These are phyloP conservation scores for Skeletonema grethae DNA, from an alignment of 108 stramenopile genomes.

Conservation along the genomic window DNA sequence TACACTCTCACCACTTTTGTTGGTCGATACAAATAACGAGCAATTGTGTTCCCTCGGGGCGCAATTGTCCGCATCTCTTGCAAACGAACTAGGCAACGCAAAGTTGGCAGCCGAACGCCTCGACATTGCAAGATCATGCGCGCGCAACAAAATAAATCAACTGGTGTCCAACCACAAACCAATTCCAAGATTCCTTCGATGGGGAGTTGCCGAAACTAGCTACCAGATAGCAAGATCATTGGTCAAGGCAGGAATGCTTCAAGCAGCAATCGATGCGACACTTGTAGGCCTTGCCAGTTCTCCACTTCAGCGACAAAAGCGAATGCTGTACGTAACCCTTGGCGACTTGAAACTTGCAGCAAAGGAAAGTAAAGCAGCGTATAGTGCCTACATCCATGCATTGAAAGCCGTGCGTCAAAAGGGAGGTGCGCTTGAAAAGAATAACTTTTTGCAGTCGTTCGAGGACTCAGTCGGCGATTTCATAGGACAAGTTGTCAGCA, in stretches of 20 bases:
- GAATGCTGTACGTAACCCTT: background rate
- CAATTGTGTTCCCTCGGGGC: background rate
- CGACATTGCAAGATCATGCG: background rate
- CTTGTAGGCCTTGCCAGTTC: constrained; percentile 7
- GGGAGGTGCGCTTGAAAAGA: constrained; percentile 15
- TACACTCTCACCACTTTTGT: background rate
- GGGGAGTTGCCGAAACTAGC: constrained; percentile 14
- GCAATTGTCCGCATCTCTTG: background rate
- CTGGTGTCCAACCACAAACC: background rate
- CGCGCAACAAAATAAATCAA: background rate
- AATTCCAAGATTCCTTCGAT: constrained; percentile 7
- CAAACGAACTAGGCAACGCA: background rate
- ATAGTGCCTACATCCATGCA: constrained; percentile 8
- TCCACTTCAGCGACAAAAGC: constrained; percentile 4
- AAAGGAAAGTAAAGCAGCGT: constrained; percentile 2
- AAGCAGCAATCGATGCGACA: constrained; percentile 11
- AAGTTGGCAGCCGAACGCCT: background rate
- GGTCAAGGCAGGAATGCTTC: constrained; percentile 4
- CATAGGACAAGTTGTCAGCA: constrained; percentile 4
- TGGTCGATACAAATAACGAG: background rate
- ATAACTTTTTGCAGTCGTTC: constrained; percentile 9
- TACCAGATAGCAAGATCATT: constrained; percentile 7
- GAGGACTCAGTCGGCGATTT: constrained; percentile 13
- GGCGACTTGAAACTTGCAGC: constrained; percentile 12
- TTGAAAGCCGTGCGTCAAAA: background rate